Conservation (phyloP, 805 yeast genomes). For the Hanseniaspora jakobsenii region DNA sequence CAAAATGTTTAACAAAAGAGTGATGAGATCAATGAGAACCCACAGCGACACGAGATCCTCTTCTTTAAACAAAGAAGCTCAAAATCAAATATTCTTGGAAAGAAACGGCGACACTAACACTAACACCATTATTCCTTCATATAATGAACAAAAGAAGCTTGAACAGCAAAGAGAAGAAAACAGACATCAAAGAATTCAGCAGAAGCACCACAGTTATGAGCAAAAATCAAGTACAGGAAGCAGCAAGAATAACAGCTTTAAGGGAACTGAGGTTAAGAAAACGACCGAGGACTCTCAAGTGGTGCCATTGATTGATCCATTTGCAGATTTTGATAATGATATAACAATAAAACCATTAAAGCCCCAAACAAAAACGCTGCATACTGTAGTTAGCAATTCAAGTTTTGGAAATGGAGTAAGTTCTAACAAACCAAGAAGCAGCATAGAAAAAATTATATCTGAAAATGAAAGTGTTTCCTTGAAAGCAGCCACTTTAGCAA, state of each 20-base stretch:
- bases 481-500: slow-evolving; percentile 11
- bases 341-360: slow-evolving; percentile 16
- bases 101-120: no score
- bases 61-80: not conserved
- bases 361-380: slow-evolving; percentile 8
- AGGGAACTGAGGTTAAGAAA: no score
- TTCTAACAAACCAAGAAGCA: slow-evolving; percentile 4
- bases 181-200: not conserved
- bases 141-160: slow-evolving; percentile 1
- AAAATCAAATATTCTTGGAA: no score
- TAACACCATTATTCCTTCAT: not conserved
- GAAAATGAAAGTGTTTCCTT: slow-evolving; percentile 3
- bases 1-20: slow-evolving; percentile 13
- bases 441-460: slow-evolving; percentile 12
- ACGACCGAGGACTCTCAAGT: no score
- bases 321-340: slow-evolving; percentile 3
- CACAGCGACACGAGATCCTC: slow-evolving; percentile 4
- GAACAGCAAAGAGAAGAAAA: slow-evolving; percentile 9
- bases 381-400: slow-evolving; percentile 8
- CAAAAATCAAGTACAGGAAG: not conserved
- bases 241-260: slow-evolving; percentile 1
- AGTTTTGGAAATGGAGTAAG: no score
- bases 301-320: not conserved
- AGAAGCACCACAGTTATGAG: no score
- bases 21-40: slow-evolving; percentile 11